These are phyloP conservation scores for Kodamaea arcana DNA, from an alignment of 1,139 yeast species.

Conservation along the genomic window DNA sequence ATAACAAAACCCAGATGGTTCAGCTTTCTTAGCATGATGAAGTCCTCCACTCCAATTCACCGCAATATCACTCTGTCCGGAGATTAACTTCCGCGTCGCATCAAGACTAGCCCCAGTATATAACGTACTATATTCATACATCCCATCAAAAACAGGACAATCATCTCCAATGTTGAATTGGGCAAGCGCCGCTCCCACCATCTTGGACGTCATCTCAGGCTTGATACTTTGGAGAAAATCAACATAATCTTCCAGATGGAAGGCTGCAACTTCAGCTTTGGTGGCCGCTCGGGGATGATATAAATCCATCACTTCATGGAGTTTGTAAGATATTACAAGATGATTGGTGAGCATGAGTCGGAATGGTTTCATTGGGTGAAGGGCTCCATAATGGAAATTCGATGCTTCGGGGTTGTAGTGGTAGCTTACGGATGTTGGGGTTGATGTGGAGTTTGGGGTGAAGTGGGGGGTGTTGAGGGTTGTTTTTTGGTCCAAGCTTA, in stretches of 20 bases:
- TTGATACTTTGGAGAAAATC: conserved; percentile 76
- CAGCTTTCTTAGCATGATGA: conserved; percentile 93
- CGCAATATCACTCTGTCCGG: conserved; percentile 90
- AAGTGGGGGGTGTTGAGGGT: conserved; percentile 56
- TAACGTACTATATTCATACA: conserved; percentile 80
- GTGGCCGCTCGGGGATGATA: conserved; percentile 83
- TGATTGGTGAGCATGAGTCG: conserved; percentile 92
- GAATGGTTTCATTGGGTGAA: conserved; percentile 99
- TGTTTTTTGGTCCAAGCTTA: conserved; percentile 53
- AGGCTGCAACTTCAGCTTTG: conserved; percentile 66
- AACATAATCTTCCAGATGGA: conserved; percentile 86
- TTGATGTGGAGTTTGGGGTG: conserved; percentile 34
- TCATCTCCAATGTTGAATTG: conserved; percentile 95
- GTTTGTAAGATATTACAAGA: conserved; percentile 75
- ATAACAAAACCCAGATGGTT: conserved; percentile 93
- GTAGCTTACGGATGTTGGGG: conserved; percentile 64
- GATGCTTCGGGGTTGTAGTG: conserved; percentile 84
- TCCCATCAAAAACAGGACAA: conserved; percentile 95
- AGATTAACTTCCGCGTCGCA: conserved; percentile 79
- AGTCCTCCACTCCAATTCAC: conserved; percentile 97
- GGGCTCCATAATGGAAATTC: conserved; percentile 82
- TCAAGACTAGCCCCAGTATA: conserved; percentile 93
- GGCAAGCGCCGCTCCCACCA: conserved; percentile 52
- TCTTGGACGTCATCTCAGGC: conserved; percentile 68
- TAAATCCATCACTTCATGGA: conserved; percentile 86